Evolutionary conservation across 768 basidiomycete genomes (phyloP), one percentile per base, ranked within the genome.

Genomic region (Tephrocybe sp.): DNA sequence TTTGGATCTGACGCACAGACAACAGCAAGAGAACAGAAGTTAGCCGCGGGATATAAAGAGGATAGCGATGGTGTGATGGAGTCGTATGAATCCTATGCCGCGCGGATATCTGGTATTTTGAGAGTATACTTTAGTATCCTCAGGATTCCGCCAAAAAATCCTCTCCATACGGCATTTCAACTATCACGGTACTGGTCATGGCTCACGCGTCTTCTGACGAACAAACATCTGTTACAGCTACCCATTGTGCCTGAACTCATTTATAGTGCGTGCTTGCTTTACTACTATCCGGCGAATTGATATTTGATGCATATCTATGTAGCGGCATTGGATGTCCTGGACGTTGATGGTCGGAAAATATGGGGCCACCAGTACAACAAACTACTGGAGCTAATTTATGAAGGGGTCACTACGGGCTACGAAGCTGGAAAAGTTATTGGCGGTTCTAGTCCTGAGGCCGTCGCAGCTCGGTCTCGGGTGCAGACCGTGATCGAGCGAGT

Each of bases 301-400:
- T 62, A 40, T 49, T 55, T 34, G 18, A 54, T 25, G 25, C 51
- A 8, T 37, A 28, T 49, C 46, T 51, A 32, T 45, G 3, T 51
- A 91, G 89, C 80, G 57, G 89, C 78, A 15, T 64, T 92, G 21
- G 87, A 89, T 44, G 86, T 89, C 25, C 74, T 84, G 56, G 88
- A 90, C 2, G 53, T 71, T 21, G 72, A 81, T 41, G 86, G 84
- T 8, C 71, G 71, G 47, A 66, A 73, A 22, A 67, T 87, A 8
- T 92, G 86, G 84, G 89, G 89, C n/a, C 68, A 72, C 31, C 89
- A 92, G 64, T 92, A 87, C 83, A 67, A 83, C 50, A 91, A 91
- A 63, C 65, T 91, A 44, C 73, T 92, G 18, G 76, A 71, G 21
- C 64, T 88, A 12, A 62, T 91, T 12, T 83, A 90, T 53, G 77